Base-by-base conservation (phyloP, 2,329 filamentous ascomycete genomes). In the Pseudocercospora macadamiae region DNA sequence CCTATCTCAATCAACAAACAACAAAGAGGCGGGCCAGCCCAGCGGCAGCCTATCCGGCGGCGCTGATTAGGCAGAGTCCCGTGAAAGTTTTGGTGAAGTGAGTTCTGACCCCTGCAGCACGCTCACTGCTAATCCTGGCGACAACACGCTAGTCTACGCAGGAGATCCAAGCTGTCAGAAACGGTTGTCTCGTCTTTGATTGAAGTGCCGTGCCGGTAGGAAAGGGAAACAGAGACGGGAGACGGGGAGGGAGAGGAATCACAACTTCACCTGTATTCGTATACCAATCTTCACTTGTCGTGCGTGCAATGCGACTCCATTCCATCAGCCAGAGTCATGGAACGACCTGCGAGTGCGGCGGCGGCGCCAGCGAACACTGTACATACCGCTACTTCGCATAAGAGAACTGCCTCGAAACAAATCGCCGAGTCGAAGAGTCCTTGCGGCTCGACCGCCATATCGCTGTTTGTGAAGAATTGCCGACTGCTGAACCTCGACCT, bases 381-480 rank as follows among this genome's bases (percentile, higher is more conserved):
- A 16, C 37, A 36, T 32, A 44, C 51, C 21, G 47, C 51, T 51
- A 36, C 32, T 54, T 56, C 55, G 42, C 56, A 51, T 60, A 67
- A 64, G 32, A 60, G 60, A 21, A 54, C 57, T 23, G 36, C 56
- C 23, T 69, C 67, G 30, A 60, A 54, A 48, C 37, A 48, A 53
- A 53, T 14, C 39, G 34, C 48, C 19, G 51, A 59, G 18, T 10
- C 45, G 18, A 59, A 51, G 7, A 30, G 49, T n/a, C 8, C 59
- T 10, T 23, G 30, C 37, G 49, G 54, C 32, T 32, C 60, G 14
- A 37, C 53, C 10, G 51, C 86, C 66, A 70, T 88, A 32, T 75
- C 81, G 14, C 80, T 92, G 9, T 95, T 97, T 72, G 79, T 96
- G 53, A 91, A 88, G 32, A 96, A 96, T 71, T 76, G 97, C 37